Evolutionary conservation across 2,329 filamentous ascomycete genomes (phyloP).

Genomic region (Ascochyta viciae-villosae): DNA sequence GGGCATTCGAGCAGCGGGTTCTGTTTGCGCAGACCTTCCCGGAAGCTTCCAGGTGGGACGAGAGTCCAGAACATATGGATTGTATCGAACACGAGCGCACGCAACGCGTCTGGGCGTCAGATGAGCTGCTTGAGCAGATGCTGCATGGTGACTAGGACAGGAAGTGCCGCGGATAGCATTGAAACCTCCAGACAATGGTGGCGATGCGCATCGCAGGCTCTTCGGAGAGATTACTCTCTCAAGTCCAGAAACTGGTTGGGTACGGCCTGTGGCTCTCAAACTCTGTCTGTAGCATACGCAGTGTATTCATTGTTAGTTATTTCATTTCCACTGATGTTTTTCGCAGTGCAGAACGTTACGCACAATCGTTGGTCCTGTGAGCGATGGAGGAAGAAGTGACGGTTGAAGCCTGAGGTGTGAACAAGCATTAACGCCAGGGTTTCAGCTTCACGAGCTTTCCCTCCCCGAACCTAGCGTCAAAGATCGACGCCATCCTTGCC

Average conservation of each 20-base stretch:
- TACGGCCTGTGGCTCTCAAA: not conserved
- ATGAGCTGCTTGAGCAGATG: constrained; percentile 23
- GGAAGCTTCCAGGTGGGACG: constrained; percentile 23
- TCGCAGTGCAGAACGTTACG: not conserved
- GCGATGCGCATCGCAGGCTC: not conserved
- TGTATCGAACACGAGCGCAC: constrained; percentile 23
- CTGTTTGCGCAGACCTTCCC: constrained; percentile 17
- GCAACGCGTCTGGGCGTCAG: constrained; percentile 30
- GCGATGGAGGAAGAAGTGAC: constrained; percentile 9
- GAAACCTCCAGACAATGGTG: not conserved
- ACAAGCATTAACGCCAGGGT: constrained; percentile 26
- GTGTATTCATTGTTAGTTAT: not conserved
- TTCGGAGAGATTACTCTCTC: not conserved
- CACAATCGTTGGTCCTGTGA: not conserved
- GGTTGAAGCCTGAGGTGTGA: constrained; percentile 22
- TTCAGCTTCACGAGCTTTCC: constrained; percentile 18
- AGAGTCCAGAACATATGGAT: constrained; percentile 36
- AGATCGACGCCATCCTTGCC: constrained; percentile 7
- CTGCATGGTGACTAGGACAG: not conserved
- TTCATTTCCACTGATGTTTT: not conserved
- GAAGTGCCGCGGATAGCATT: not conserved
- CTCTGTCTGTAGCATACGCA: not conserved
- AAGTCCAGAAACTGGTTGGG: not conserved
- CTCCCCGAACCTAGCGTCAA: constrained; percentile 12
- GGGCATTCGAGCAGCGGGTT: constrained; percentile 30